A percentile compares a stretch with the other conserved stretches of the same genome.
These are phyloP conservation scores for Dryas octopetala DNA, from an alignment of 306 rosid species.

Conservation along the genomic window DNA sequence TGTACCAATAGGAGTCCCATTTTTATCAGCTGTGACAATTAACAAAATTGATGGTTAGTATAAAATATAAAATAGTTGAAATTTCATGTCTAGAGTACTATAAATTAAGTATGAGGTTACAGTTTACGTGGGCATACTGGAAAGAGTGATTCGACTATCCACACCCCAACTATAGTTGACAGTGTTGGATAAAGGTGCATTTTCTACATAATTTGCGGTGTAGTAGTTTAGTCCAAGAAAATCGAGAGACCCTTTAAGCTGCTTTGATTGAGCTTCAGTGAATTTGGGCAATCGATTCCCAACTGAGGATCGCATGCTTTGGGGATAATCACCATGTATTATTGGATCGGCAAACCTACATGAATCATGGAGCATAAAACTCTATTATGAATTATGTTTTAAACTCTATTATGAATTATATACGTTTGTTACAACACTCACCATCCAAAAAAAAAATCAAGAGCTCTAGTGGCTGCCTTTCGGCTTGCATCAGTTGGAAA, in stretches of 20 bases:
- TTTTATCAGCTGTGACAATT: conserved; percentile 15
- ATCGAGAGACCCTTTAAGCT: conserved; percentile 43
- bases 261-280: conserved; percentile 29
- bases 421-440: conserved; percentile 1
- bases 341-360: conserved; percentile 52
- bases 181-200: conserved; percentile 1
- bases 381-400: too few relatives aligned
- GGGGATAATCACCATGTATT: conserved; percentile 54
- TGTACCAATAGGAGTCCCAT: conserved; percentile 30
- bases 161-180: conserved; percentile 43
- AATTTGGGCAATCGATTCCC: conserved; percentile 60
- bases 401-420: too few relatives aligned
- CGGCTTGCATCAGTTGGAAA: conserved; percentile 26
- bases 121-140: conserved; percentile 25
- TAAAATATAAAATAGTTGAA: background rate
- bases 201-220: conserved; percentile 39
- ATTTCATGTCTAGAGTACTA: background rate
- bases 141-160: conserved; percentile 12
- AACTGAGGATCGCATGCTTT: conserved; percentile 35
- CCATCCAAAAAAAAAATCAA: conserved; percentile 54
- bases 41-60: background rate
- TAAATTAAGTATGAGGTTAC: background rate
- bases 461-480: conserved; percentile 37
- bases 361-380: too few relatives aligned
- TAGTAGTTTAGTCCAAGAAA: conserved; percentile 69